phyloP scores from a whole-genome alignment of 2,329 filamentous ascomycete species.

The Cladosporium halotolerans region DNA sequence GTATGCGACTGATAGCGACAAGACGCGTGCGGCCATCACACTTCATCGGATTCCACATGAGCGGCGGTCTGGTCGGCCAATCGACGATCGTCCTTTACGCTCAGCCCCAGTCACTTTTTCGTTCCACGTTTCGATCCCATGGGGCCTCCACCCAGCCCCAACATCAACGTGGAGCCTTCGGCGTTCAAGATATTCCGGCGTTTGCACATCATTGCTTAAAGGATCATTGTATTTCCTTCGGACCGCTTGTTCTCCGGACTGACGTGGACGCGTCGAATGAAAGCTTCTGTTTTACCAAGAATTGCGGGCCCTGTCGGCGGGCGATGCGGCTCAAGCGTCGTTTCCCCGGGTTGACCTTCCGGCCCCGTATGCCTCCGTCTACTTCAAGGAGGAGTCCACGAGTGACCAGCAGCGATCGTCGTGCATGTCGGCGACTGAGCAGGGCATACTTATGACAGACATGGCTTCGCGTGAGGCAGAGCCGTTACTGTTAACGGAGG shows the following conservation, averaged over 20 bases:
- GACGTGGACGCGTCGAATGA: not conserved
- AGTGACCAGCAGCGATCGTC: conserved; percentile 8
- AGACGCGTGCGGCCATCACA: too few relatives aligned
- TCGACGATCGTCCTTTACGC: not conserved
- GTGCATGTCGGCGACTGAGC: conserved; percentile 11
- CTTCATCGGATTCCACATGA: too few relatives aligned
- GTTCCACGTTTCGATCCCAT: not conserved
- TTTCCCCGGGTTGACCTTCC: conserved; percentile 3
- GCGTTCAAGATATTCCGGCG: conserved; percentile 6
- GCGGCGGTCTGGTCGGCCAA: not conserved
- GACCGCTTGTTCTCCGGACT: conserved; percentile 8
- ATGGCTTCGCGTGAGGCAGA: conserved; percentile 7
- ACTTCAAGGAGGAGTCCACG: conserved; percentile 4
- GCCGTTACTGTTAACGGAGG: conserved; percentile 7
- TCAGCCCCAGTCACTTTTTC: not conserved
- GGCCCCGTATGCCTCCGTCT: not conserved
- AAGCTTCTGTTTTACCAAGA: not conserved
- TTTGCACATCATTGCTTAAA: conserved; percentile 9
- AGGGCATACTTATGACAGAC: conserved; percentile 8
- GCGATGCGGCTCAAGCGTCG: not conserved
- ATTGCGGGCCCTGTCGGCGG: not conserved
- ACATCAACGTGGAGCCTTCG: not conserved
- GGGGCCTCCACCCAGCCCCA: not conserved
- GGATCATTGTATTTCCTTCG: conserved; percentile 10
- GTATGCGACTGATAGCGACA: too few relatives aligned